Percentiles rank a stretch among this genome's conserved stretches.
These are phyloP conservation scores for Collariella sp. DNA, from an alignment of 495 filamentous ascomycete genomes.

Conservation along the genomic window DNA sequence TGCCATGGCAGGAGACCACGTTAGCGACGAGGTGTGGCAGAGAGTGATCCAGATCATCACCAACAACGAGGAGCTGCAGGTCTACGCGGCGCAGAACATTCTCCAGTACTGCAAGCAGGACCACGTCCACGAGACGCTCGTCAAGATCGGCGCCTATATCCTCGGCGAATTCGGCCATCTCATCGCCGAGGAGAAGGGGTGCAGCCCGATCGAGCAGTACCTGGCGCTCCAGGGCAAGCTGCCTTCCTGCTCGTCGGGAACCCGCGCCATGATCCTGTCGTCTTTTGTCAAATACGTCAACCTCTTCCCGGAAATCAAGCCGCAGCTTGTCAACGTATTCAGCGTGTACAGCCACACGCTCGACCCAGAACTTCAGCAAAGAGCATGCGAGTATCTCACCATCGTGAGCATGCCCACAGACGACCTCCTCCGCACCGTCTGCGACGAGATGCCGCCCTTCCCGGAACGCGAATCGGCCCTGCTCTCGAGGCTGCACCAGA, in stretches of 20 bases:
- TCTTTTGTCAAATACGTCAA: slow-evolving; percentile 97
- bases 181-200: slow-evolving; percentile 87
- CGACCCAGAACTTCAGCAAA: slow-evolving; percentile 91
- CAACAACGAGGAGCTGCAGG: slow-evolving; percentile 97
- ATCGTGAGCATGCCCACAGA: slow-evolving; percentile 81
- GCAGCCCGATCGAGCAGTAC: slow-evolving; percentile 97
- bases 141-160: slow-evolving; percentile 95
- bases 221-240: slow-evolving; percentile 87
- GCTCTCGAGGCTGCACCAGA: slow-evolving; percentile 85
- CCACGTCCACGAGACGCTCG: slow-evolving; percentile 88
- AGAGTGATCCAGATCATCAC: slow-evolving; percentile 98
- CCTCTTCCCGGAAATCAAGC: slow-evolving; percentile 97
- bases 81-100: slow-evolving; percentile 90
- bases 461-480: slow-evolving; percentile 89
- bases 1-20: slow-evolving; percentile 94
- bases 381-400: slow-evolving; percentile 91
- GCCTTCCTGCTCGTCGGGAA: slow-evolving; percentile 76
- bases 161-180: slow-evolving; percentile 96
- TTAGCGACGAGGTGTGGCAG: slow-evolving; percentile 99
- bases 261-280: slow-evolving; percentile 87
- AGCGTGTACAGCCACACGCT: slow-evolving; percentile 86
- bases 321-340: slow-evolving; percentile 86
- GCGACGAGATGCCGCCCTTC: slow-evolving; percentile 98
- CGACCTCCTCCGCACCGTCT: slow-evolving; percentile 88
- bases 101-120: slow-evolving; percentile 84